Evolutionary conservation across 2,329 filamentous ascomycete species (phyloP).

Genomic region (Aspergillus luchuensis): DNA sequence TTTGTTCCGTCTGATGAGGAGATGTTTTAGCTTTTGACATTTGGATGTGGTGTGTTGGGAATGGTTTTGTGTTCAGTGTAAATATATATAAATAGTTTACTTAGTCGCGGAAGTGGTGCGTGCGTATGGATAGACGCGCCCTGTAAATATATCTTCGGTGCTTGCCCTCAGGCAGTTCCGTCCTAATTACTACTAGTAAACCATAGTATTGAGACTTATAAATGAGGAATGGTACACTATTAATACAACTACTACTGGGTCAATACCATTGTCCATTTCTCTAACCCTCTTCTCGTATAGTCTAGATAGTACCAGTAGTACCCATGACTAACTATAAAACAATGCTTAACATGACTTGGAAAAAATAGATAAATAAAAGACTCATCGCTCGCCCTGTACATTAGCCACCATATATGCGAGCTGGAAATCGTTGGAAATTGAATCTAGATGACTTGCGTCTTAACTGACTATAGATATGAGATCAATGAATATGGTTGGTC

Average conservation of each 20-base stretch:
- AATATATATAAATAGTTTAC: not conserved
- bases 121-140: no score
- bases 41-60: not conserved
- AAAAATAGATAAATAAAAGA: not conserved
- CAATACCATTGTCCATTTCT: no score
- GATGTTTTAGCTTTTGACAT: constrained; percentile 22
- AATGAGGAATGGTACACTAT: no score
- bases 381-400: not conserved
- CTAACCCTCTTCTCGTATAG: no score
- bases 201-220: no score
- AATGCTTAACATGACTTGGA: not conserved
- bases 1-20: constrained; percentile 34
- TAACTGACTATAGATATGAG: not conserved
- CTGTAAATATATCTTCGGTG: no score
- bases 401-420: not conserved
- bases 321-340: not conserved
- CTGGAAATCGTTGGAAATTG: not conserved
- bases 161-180: no score
- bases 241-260: no score
- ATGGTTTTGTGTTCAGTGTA: not conserved
- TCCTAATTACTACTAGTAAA: no score
- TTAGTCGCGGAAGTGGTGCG: not conserved
- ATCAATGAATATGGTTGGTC: no score
- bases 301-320: no score
- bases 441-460: not conserved